A percentile compares a stretch with the other conserved stretches of the same genome.
phyloP scores from a whole-genome alignment of 805 yeast species.

The Debaryomyces tyrocola region DNA sequence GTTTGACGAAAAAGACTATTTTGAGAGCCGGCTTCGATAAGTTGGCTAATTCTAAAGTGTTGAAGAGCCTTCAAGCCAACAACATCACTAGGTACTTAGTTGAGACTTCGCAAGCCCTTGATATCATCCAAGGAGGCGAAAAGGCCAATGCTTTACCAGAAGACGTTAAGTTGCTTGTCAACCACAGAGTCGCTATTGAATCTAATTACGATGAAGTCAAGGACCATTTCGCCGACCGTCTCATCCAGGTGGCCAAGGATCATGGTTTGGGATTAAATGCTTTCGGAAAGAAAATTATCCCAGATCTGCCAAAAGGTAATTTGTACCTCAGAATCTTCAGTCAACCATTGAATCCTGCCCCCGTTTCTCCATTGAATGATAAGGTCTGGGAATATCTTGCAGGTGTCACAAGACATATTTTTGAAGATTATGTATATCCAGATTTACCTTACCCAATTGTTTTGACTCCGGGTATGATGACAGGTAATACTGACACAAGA shows the following conservation, averaged over 20 bases:
- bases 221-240: conserved; percentile 20
- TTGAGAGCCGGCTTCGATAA: conserved; percentile 37
- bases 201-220: conserved; percentile 21
- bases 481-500: conserved; percentile 65
- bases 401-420: conserved; percentile 62
- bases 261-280: conserved; percentile 24
- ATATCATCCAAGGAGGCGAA: conserved; percentile 36
- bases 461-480: conserved; percentile 49
- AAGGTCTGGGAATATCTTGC: conserved; percentile 56
- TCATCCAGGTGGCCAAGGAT: conserved; percentile 25
- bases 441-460: conserved; percentile 29
- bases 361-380: conserved; percentile 42
- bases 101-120: conserved; percentile 35
- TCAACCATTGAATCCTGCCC: conserved; percentile 42
- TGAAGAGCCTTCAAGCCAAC: conserved; percentile 15
- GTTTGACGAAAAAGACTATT: conserved; percentile 25
- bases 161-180: conserved; percentile 24
- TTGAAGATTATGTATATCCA: conserved; percentile 52
- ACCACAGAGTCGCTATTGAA: conserved; percentile 38
- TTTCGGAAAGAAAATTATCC: conserved; percentile 10
- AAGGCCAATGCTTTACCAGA: conserved; percentile 44
- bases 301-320: conserved; percentile 11
- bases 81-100: conserved; percentile 24
- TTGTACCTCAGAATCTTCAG: conserved; percentile 12
- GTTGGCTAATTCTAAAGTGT: conserved; percentile 24